Evolutionary conservation across 2,329 filamentous ascomycete genomes (phyloP), one percentile per base, ranked within the genome.

Genomic region (Volutella citrinella): DNA sequence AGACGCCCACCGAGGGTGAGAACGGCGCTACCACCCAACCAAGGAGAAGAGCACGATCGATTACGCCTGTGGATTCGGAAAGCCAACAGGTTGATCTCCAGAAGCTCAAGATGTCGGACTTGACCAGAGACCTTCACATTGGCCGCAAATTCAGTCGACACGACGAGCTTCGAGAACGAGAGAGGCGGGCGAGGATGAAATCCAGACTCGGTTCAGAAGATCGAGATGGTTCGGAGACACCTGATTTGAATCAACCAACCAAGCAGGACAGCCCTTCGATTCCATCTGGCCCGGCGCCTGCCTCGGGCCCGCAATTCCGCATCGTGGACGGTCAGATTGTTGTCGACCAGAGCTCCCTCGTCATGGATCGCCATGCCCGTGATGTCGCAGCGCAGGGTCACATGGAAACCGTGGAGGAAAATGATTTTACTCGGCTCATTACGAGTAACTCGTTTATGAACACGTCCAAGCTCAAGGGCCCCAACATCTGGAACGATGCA

Each of bases 141-240:
- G 87, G 87, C 37, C 86, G 84, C 56, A 80, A 83, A 40, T 90
- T 87, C 36, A 82, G 80, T 51, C 75, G 82, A 4, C 84, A 88
- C 47, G 78, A 81, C 49, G 80, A 84, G 51, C 80, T 93, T 49
- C 77, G 80, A 25, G 72, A 81, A 45, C 78, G 86, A 26, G 75
- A 87, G 62, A 65, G 74, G 31, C 64, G 69, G 34, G 51, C 50
- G n/a, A 56, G 56, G 15, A 28, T 57, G 14, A 62, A 57, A 32
- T 38, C 48, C 11, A 64, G 60, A 36, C 31, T 54, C 18, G 50
- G 52, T 19, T 8, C 48, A 19, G 53, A 40, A n/a, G 34, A 40
- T 10, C 42, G 44, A 16, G 54, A 53, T 7, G 40, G 32, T 16
- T 50, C 46, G 24, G 45, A 27, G 27, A 50, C 48, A 15, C 49